A percentile compares a stretch with the other conserved stretches of the same genome.
phyloP scores from a whole-genome alignment of 441 rosid species.

The Gossypium davidsonii region DNA sequence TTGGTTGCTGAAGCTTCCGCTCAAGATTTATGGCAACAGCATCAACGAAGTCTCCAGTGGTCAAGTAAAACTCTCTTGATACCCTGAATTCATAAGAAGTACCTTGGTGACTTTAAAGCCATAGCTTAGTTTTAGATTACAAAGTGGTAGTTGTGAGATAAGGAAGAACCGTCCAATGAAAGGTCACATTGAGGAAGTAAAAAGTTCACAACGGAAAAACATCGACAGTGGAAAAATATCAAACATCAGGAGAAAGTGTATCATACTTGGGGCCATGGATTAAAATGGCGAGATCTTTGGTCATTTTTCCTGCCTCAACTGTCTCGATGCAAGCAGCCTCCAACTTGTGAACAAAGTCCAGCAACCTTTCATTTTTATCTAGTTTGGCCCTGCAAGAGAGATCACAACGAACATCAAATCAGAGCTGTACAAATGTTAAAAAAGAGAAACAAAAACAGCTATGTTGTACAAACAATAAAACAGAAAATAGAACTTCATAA shows the following conservation, averaged over 20 bases:
- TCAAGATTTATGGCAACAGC: conserved; percentile 61
- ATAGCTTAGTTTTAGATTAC: not conserved
- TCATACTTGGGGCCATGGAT: conserved; percentile 74
- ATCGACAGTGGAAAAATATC: not conserved
- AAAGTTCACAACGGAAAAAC: not conserved
- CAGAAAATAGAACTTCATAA: not conserved
- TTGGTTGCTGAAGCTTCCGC: conserved; percentile 41
- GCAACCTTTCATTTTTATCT: conserved; percentile 58
- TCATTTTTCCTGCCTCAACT: conserved; percentile 86
- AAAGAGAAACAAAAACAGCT: not conserved
- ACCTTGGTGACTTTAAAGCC: not conserved
- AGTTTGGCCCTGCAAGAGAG: conserved; percentile 61
- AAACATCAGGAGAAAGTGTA: conserved; percentile 16
- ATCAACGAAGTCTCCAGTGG: conserved; percentile 77
- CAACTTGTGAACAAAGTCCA: conserved; percentile 69
- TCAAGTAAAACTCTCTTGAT: conserved; percentile 56
- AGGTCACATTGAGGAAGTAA: too few species aligned
- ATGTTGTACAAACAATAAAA: not conserved
- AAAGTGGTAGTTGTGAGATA: not conserved
- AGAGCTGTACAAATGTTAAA: not conserved
- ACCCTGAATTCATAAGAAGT: conserved; percentile 44
- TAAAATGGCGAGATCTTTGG: conserved; percentile 89
- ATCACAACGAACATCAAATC: not conserved
- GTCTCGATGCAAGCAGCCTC: conserved; percentile 83
- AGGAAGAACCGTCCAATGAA: not conserved